Percentiles rank a stretch among this genome's conserved stretches.
Evolutionary conservation across 176 grass and related monocot genomes (phyloP).

Genomic region (Phragmites australis): DNA sequence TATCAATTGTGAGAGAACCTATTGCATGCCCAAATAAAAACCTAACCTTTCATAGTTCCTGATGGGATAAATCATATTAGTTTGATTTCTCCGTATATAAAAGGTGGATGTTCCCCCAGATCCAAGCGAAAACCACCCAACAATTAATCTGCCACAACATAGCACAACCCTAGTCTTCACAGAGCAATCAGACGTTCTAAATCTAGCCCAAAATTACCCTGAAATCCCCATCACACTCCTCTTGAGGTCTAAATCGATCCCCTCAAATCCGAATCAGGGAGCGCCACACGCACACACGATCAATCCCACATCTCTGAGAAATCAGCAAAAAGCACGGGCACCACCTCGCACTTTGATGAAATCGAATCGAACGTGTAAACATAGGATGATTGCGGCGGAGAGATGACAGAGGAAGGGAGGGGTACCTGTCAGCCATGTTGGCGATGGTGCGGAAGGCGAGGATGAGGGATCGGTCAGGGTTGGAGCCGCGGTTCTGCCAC

Average conservation of each 20-base stretch:
- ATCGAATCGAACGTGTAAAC: neutral
- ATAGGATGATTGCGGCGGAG: neutral
- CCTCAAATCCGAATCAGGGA: slow-evolving; percentile 11
- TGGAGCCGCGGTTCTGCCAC: slow-evolving; percentile 77
- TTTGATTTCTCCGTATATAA: neutral
- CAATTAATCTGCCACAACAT: neutral
- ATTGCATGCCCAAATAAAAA: neutral
- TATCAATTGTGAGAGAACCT: neutral
- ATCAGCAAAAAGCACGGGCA: neutral
- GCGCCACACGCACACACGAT: neutral
- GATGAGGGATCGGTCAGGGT: slow-evolving; percentile 82
- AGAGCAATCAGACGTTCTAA: slow-evolving; percentile 22
- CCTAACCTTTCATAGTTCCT: neutral
- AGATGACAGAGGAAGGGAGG: neutral
- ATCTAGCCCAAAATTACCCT: slow-evolving; percentile 3
- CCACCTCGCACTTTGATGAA: slow-evolving; percentile 1
- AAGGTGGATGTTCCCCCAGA: neutral
- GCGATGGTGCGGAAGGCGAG: slow-evolving; percentile 83
- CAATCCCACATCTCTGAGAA: neutral
- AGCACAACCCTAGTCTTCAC: neutral
- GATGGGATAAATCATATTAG: neutral
- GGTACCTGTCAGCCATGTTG: slow-evolving; percentile 81
- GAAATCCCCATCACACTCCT: neutral
- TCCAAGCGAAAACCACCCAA: slow-evolving; percentile 14
- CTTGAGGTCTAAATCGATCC: neutral